phyloP scores from a whole-genome alignment of 805 yeast genomes.

The Helenozyma baotianmanensis region DNA sequence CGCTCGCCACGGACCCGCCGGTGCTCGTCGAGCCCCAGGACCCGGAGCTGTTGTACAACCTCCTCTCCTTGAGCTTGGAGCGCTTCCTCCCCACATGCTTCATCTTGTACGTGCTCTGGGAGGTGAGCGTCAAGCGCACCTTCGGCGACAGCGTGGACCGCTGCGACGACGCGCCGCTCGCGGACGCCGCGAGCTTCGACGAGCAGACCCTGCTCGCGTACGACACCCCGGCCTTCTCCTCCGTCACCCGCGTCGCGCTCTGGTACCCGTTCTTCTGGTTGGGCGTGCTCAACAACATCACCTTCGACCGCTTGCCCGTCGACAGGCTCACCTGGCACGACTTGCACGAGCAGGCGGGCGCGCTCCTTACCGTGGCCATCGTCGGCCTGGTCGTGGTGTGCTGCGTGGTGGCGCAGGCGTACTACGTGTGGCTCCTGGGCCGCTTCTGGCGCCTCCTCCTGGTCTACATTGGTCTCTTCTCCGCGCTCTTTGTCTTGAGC shows the following conservation, averaged over 20 bases:
- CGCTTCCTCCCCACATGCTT: conserved; percentile 73
- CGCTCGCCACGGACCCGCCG: conserved; percentile 79
- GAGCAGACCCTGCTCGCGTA: neutral
- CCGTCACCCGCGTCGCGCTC: conserved; percentile 40
- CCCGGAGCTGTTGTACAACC: conserved; percentile 49
- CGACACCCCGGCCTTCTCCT: conserved; percentile 21
- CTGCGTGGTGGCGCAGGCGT: conserved; percentile 71
- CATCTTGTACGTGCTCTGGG: conserved; percentile 68
- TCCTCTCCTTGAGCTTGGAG: conserved; percentile 67
- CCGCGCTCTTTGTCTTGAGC: conserved; percentile 27
- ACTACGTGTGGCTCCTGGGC: conserved; percentile 75
- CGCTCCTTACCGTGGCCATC: conserved; percentile 55
- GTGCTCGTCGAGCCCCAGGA: conserved; percentile 48
- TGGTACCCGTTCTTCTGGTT: conserved; percentile 86
- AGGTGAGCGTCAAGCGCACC: conserved; percentile 47
- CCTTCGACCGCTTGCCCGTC: conserved; percentile 84
- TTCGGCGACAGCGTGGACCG: conserved; percentile 21
- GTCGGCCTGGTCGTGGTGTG: conserved; percentile 42
- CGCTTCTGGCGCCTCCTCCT: conserved; percentile 54
- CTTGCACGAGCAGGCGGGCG: conserved; percentile 71
- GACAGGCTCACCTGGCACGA: conserved; percentile 77
- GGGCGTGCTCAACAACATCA: conserved; percentile 79
- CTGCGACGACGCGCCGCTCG: neutral
- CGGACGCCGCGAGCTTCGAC: neutral
- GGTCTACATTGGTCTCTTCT: conserved; percentile 48